Evolutionary conservation across 441 rosid genomes (phyloP).

Genomic region (Capsella rubella): DNA sequence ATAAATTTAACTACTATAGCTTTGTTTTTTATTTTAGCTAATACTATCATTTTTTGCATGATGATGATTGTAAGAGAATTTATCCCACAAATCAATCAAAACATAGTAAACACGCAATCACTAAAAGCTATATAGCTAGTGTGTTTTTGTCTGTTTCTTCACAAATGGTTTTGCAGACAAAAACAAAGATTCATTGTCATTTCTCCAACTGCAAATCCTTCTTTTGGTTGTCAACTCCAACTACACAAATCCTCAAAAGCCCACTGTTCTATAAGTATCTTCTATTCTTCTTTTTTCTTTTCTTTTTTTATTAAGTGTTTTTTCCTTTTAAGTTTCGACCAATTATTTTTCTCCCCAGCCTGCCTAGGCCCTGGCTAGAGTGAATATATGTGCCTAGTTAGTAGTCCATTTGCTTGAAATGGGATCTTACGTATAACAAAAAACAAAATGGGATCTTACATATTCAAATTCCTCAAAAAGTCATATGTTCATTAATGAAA

Average conservation of each 20-base stretch:
- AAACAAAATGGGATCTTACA: neutral
- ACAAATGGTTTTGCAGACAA: conserved; percentile 31
- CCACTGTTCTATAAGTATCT: neutral
- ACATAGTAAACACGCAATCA: conserved; percentile 13
- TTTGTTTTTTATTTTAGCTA: neutral
- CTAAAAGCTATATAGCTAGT: conserved; percentile 20
- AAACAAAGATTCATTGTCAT: conserved; percentile 35
- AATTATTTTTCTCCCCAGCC: conserved; percentile 26
- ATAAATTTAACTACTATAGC: neutral
- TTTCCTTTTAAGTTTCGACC: conserved; percentile 4
- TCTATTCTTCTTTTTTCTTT: neutral
- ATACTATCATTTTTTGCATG: neutral
- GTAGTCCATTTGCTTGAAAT: conserved; percentile 16
- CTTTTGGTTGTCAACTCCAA: conserved; percentile 12
- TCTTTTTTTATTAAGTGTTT: neutral
- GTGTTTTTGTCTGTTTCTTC: conserved; percentile 36
- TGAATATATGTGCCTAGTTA: conserved; percentile 37
- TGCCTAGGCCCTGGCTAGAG: neutral
- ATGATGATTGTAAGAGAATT: neutral
- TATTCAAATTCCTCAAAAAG: neutral
- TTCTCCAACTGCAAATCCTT: conserved; percentile 14
- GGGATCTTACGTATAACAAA: neutral
- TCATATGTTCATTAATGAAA: too few relatives aligned
- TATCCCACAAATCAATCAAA: conserved; percentile 8
- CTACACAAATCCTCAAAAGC: conserved; percentile 12